Evolutionary conservation across 1,284 basidiomycete genomes (phyloP).

Genomic region (Cryptococcus sp.): DNA sequence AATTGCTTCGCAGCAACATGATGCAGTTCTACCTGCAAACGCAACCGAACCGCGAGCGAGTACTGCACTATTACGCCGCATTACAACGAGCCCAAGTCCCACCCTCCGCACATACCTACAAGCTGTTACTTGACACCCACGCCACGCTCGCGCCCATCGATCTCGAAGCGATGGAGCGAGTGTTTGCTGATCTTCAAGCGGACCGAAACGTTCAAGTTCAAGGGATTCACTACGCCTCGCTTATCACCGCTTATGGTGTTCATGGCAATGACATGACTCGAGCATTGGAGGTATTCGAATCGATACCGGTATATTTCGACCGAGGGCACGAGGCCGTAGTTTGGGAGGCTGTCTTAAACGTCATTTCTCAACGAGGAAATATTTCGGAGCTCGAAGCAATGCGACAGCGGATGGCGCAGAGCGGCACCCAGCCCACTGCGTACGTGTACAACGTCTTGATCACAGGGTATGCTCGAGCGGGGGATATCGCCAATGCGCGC

Average conservation of each 20-base stretch:
- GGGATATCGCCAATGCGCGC: conserved; percentile 70
- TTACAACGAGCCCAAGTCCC: conserved; percentile 66
- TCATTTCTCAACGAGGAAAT: conserved; percentile 75
- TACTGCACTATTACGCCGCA: conserved; percentile 74
- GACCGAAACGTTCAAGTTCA: conserved; percentile 65
- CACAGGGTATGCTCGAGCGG: conserved; percentile 76
- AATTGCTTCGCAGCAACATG: conserved; percentile 80
- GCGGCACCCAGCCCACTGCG: conserved; percentile 83
- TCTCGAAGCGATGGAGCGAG: conserved; percentile 69
- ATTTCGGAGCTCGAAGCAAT: conserved; percentile 77
- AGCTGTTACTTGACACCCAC: conserved; percentile 89
- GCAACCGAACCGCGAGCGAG: conserved; percentile 76
- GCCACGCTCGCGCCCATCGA: conserved; percentile 84
- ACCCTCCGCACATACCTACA: conserved; percentile 89
- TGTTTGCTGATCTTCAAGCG: conserved; percentile 64
- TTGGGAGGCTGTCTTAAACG: conserved; percentile 89
- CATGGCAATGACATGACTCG: conserved; percentile 73
- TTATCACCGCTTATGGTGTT: conserved; percentile 90
- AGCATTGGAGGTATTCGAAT: conserved; percentile 76
- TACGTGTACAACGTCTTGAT: conserved; percentile 95
- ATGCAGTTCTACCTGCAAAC: conserved; percentile 94
- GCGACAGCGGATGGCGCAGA: conserved; percentile 63
- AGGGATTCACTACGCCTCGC: conserved; percentile 85
- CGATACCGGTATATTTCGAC: conserved; percentile 59
- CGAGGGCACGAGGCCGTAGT: conserved; percentile 71